Evolutionary conservation across 2,329 filamentous ascomycete genomes (phyloP), one percentile per base, ranked within the genome.

Genomic region (Blastomyces gilchristii): DNA sequence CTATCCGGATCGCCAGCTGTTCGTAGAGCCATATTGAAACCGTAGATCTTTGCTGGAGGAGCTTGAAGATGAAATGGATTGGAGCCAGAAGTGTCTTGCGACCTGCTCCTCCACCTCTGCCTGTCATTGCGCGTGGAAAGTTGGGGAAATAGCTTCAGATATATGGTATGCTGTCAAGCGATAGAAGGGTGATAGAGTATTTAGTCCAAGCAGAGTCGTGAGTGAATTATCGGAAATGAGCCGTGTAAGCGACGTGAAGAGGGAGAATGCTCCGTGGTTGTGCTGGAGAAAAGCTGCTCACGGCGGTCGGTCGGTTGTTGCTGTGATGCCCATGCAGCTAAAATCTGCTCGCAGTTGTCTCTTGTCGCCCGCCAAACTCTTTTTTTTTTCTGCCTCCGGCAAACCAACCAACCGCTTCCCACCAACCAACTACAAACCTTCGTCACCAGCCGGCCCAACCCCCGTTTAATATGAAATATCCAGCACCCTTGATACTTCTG

Each of bases 11-110:
- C 16, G 87, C 87, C 62, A 97, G 81, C 82, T 99, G 94, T 80
- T 99, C 94, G 77, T 95, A 97, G 52, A 99, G 82, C 94, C 94
- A 99, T 73, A 99, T 90, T 70, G 89, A 90, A 49, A 97, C 91
- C 1, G 88, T 92, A 18, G 89, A 87, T 72, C 91, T 87, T 76
- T 89, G 80, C 71, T 86, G 92, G 11, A 97, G 84, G 49, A 97
- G 87, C 82, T 94, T 96, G 85, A 94, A 94, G 76, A 94, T 93
- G 77, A 91, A 91, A 78, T 94, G 92, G 80, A 90, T 90, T 0
- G 87, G 87, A 64, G 87, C 87, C 68, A 90, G 82, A 67, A 90
- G 82, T 68, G 89, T 88, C 79, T 87, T 87, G 73, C 82, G 79
- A 69, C 81, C 83, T 50, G n/a, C 49, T 67, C 80, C 82, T 68